Conservation (phyloP, 1,284 basidiomycete species). For the Sanghuangporus weigelae region DNA sequence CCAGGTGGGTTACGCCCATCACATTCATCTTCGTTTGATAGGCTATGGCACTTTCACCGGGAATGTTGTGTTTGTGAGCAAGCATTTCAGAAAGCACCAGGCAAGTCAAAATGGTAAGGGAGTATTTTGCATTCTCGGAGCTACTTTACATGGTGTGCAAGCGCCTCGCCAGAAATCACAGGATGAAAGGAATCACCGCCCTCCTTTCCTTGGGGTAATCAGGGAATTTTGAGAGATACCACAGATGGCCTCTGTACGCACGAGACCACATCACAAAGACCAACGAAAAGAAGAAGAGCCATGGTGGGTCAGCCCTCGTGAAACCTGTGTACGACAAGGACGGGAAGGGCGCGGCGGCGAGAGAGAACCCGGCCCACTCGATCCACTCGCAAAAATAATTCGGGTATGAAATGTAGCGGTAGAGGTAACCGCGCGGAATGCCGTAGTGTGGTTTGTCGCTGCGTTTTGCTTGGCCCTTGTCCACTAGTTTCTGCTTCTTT, state of each 20-base stretch:
- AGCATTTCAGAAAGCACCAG: too few species aligned
- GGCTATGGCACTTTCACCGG: too few species aligned
- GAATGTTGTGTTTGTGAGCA: too few species aligned
- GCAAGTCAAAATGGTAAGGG: too few species aligned
- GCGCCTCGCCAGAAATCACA: constrained; percentile 31
- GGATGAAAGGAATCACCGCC: constrained; percentile 60
- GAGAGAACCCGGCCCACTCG: constrained; percentile 79
- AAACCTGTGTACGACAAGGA: constrained; percentile 23
- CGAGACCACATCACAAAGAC: constrained; percentile 73
- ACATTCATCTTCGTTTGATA: too few species aligned
- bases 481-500: constrained; percentile 14
- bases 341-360: constrained; percentile 51
- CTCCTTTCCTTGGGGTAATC: constrained; percentile 64
- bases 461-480: constrained; percentile 20
- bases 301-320: constrained; percentile 51
- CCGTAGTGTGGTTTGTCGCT: constrained; percentile 51
- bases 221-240: constrained; percentile 73
- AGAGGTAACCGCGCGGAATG: constrained; percentile 80
- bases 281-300: constrained; percentile 71
- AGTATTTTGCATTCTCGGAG: too few species aligned
- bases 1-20: too few species aligned
- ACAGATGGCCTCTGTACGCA: constrained; percentile 73
- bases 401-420: constrained; percentile 79
- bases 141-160: background rate
- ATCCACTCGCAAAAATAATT: constrained; percentile 93